phyloP scores from a whole-genome alignment of 495 filamentous ascomycete species.

The Terfezia boudieri region DNA sequence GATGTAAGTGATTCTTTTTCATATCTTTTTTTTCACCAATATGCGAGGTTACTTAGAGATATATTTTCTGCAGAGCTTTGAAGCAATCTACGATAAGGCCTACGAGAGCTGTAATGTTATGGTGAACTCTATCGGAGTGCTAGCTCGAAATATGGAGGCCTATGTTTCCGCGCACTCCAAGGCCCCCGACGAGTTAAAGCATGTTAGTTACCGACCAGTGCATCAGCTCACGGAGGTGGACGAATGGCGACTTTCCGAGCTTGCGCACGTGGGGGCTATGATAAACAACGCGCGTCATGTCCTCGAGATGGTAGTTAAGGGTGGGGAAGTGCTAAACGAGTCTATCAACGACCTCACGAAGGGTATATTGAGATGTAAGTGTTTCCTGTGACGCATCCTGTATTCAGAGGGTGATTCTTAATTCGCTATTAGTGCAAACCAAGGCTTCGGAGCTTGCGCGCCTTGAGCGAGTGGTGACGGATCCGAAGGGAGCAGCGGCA shows the following conservation, averaged over 20 bases:
- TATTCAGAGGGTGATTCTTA: constrained; percentile 18
- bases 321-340: constrained; percentile 35
- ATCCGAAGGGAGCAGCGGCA: constrained; percentile 34
- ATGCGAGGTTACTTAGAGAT: not conserved
- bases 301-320: constrained; percentile 36
- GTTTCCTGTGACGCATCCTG: too few relatives aligned
- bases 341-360: constrained; percentile 30
- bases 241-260: constrained; percentile 49
- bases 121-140: constrained; percentile 79
- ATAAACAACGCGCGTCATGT: constrained; percentile 31
- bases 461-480: constrained; percentile 37
- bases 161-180: constrained; percentile 45
- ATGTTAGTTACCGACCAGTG: constrained; percentile 19
- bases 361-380: constrained; percentile 15
- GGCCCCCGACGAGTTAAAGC: constrained; percentile 26
- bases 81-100: constrained; percentile 43
- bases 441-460: constrained; percentile 40
- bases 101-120: constrained; percentile 92
- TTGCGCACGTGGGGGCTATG: constrained; percentile 36
- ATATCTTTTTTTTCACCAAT: not conserved
- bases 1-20: constrained; percentile 17
- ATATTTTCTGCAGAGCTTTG: constrained; percentile 30
- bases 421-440: constrained; percentile 44
- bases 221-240: constrained; percentile 39
- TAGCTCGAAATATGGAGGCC: constrained; percentile 47